phyloP scores from a whole-genome alignment of 495 filamentous ascomycete species.

The Delitschia confertaspora region DNA sequence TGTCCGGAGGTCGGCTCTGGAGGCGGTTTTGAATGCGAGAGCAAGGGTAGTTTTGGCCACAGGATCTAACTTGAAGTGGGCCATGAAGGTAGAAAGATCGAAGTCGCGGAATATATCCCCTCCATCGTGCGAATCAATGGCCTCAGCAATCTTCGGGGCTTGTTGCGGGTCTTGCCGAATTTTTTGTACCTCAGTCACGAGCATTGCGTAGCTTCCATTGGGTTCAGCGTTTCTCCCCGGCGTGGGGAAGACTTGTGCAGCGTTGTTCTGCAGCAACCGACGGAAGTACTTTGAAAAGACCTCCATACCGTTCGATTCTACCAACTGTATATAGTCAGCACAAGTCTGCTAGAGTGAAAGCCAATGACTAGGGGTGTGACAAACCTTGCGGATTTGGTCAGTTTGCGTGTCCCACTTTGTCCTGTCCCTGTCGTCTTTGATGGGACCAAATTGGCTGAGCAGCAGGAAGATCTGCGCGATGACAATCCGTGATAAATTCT shows the following conservation, averaged over 20 bases:
- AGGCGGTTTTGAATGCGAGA: constrained; percentile 72
- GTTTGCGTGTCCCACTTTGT: constrained; percentile 90
- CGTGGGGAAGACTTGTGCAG: constrained; percentile 73
- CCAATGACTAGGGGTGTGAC: constrained; percentile 17
- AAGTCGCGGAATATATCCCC: constrained; percentile 93
- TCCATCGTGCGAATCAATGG: constrained; percentile 75
- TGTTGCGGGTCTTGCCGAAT: constrained; percentile 69
- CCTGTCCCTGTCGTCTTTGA: constrained; percentile 78
- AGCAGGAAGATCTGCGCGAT: constrained; percentile 91
- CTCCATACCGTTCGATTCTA: constrained; percentile 95
- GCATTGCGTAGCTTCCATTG: constrained; percentile 68
- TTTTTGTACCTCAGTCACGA: constrained; percentile 79
- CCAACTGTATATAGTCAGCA: constrained; percentile 48
- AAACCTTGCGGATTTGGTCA: constrained; percentile 84
- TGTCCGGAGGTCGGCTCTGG: constrained; percentile 68
- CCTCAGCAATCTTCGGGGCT: constrained; percentile 82
- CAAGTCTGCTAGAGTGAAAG: neutral
- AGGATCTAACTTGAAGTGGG: constrained; percentile 86
- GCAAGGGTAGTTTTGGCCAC: constrained; percentile 81
- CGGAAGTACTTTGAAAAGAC: constrained; percentile 88
- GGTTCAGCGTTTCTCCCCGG: constrained; percentile 60
- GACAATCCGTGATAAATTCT: constrained; percentile 66
- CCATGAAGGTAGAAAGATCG: constrained; percentile 82
- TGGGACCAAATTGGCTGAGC: constrained; percentile 61
- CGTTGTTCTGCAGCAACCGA: constrained; percentile 76